Base-by-base conservation (phyloP, 352 stramenopile species). In the Phytophthora pisi region DNA sequence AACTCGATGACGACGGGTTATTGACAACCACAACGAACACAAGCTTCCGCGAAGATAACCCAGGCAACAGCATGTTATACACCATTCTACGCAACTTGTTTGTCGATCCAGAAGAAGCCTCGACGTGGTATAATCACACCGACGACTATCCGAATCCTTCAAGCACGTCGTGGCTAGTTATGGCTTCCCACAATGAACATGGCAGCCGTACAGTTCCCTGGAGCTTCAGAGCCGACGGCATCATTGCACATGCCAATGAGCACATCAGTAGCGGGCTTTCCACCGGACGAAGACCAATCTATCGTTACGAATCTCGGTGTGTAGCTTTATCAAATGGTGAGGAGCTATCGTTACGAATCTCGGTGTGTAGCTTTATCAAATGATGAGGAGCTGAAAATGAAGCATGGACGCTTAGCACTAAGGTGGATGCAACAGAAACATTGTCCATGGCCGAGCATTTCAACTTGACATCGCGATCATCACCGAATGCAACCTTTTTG, bases 191-290 rank as follows among this genome's bases (percentile, higher is more conserved):
- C 5, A 36, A 13, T n/a, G 58, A 52, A 26, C 49, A 4, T 65
- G 58, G 49, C 58, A 65, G 23, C 58, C 36, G 42, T 30, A 30
- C 7, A 49, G 1, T 34, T 57, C 2, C 57, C 57, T 5, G 57
- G 28, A 15, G 47, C 58, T 2, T 52, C 58, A 31, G 13, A 34
- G 11, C 49, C 58, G 9, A 58, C 47, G 15, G 47, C 34, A 38
- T 20, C 57, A 13, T 13, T 65, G 8, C 52, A 15, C 4, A 47
- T 58, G 26, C 16, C 58, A n/a, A 47, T 65, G 58, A 65, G 51
- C 34, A 5, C 20, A 31, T 47, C 5, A 13, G 20, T 8, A 26
- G 28, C 42, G n/a, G 46, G 42, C 5, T 11, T 31, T 9, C 30
- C 34, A 6, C 18, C 7, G 13, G 45, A 65, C 31, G 11, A 36